A percentile compares a stretch with the other conserved stretches of the same genome.
Evolutionary conservation across 2,329 filamentous ascomycete species (phyloP).

Genomic region (Colletotrichum sojae): DNA sequence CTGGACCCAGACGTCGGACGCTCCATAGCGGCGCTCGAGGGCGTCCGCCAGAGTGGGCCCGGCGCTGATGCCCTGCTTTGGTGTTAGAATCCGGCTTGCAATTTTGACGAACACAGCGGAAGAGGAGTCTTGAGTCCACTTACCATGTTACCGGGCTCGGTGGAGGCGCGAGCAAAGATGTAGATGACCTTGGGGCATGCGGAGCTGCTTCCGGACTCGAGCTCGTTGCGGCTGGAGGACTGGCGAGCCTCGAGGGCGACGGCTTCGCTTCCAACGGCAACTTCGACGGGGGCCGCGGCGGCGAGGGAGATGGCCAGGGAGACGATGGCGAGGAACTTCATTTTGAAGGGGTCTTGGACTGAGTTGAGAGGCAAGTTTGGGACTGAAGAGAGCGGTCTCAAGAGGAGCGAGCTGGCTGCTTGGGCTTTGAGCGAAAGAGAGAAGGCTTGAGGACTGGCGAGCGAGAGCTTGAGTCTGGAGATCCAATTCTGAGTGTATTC

Average conservation of each 20-base stretch:
- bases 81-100: not conserved
- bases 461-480: conserved; percentile 30
- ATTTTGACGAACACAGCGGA: not conserved
- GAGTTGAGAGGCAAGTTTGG: not conserved
- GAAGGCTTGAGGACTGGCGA: conserved; percentile 13
- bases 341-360: conserved; percentile 22
- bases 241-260: conserved; percentile 41
- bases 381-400: not conserved
- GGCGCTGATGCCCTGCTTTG: conserved; percentile 46
- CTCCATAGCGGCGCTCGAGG: conserved; percentile 48
- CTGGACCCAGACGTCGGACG: conserved; percentile 55
- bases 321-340: conserved; percentile 44
- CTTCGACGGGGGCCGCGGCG: conserved; percentile 38
- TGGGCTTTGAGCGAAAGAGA: conserved; percentile 25
- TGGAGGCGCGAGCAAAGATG: conserved; percentile 57
- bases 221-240: conserved; percentile 46
- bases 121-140: not conserved
- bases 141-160: conserved; percentile 57
- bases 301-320: conserved; percentile 38
- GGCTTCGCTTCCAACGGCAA: conserved; percentile 6
- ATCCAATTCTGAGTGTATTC: not conserved
- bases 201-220: conserved; percentile 46
- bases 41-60: conserved; percentile 49
- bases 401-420: not conserved
- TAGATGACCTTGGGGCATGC: conserved; percentile 55